phyloP scores from a whole-genome alignment of 306 rosid genomes.

The Rosa lucieae region DNA sequence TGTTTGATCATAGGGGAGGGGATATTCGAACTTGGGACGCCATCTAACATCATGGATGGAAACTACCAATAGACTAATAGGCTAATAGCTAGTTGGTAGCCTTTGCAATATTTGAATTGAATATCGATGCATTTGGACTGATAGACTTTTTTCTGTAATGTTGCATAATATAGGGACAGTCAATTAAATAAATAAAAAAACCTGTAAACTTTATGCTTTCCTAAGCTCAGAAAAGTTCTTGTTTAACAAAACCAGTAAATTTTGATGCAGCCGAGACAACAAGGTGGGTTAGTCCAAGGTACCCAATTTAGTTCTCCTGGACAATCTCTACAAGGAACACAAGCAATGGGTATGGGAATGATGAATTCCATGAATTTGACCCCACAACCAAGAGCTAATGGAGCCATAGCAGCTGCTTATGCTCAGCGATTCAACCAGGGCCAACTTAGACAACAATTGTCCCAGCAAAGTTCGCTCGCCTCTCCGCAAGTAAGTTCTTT shows the following conservation, averaged over 20 bases:
- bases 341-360: constrained; percentile 89
- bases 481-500: constrained; percentile 60
- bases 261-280: constrained; percentile 83
- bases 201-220: constrained; percentile 5
- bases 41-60: background rate
- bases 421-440: constrained; percentile 67
- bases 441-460: constrained; percentile 80
- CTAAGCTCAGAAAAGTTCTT: background rate
- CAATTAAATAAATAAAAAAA: background rate
- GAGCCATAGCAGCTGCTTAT: constrained; percentile 54
- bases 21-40: background rate
- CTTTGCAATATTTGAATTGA: background rate
- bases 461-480: constrained; percentile 66
- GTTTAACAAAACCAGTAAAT: constrained; percentile 25
- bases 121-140: background rate
- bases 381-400: constrained; percentile 68
- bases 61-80: background rate
- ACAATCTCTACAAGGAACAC: constrained; percentile 85
- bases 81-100: background rate
- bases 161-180: constrained; percentile 3
- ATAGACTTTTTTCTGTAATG: background rate
- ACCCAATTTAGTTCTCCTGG: constrained; percentile 82
- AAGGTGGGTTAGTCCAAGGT: constrained; percentile 68
- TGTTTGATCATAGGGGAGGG: no score
- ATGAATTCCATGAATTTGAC: constrained; percentile 61